Conservation (phyloP, 2,329 filamentous ascomycete species). For the Dactylella cylindrospora region DNA sequence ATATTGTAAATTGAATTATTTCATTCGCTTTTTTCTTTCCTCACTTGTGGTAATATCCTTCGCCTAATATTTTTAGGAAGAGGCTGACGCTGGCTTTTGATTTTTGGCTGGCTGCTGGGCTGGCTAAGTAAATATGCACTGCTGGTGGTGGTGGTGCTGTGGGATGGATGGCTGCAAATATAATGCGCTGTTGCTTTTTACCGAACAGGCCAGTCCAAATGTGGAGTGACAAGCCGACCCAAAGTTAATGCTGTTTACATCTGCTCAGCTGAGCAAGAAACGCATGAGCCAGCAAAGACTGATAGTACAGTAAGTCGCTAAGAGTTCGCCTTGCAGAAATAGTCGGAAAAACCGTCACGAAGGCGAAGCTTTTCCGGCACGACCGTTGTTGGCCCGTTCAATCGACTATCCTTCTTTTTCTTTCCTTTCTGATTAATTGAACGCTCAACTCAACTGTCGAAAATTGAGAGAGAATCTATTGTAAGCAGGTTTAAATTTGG, state of each 20-base stretch:
- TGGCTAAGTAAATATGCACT: too few relatives aligned
- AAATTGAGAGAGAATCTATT: slow-evolving; percentile 4
- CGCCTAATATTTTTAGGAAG: slow-evolving; percentile 41
- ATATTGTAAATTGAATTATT: background rate
- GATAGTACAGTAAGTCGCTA: slow-evolving; percentile 21
- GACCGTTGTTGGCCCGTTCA: slow-evolving; percentile 20
- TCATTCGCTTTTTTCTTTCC: background rate
- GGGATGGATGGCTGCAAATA: too few relatives aligned
- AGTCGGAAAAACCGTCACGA: slow-evolving; percentile 42
- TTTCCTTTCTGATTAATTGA: too few relatives aligned
- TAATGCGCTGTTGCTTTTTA: too few relatives aligned
- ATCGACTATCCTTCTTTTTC: slow-evolving; percentile 20
- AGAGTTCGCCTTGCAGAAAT: slow-evolving; percentile 42
- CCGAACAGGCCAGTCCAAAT: slow-evolving; percentile 38
- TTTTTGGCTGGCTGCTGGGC: too few relatives aligned
- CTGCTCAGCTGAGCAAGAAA: slow-evolving; percentile 42
- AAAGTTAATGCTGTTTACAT: slow-evolving; percentile 27
- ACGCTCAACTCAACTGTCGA: too few relatives aligned
- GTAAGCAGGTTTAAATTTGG: too few relatives aligned
- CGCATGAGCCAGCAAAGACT: slow-evolving; percentile 32
- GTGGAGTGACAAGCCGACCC: slow-evolving; percentile 43
- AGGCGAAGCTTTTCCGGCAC: slow-evolving; percentile 41
- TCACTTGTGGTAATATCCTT: slow-evolving; percentile 1
- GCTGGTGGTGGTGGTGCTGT: too few relatives aligned
- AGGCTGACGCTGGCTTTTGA: slow-evolving; percentile 30